phyloP scores from a whole-genome alignment of 805 yeast species.

The Lipomyces lipofer region DNA sequence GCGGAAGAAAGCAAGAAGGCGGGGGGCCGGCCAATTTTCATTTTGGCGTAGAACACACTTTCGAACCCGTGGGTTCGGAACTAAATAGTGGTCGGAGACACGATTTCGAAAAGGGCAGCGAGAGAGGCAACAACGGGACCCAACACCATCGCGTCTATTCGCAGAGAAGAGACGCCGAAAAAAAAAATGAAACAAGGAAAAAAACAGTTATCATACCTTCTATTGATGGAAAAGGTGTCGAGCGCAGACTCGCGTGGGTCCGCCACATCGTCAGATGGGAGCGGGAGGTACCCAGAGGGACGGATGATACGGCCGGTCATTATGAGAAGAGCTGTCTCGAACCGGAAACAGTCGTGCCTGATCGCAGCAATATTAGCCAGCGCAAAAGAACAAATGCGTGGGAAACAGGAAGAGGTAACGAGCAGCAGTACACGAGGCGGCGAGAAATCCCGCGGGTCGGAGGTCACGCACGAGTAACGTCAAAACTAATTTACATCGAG shows the following conservation, averaged over 20 bases:
- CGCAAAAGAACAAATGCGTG: too few species aligned
- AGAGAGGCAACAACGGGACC: neutral
- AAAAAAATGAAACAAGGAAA: neutral
- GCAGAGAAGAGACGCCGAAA: neutral
- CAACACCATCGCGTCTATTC: neutral
- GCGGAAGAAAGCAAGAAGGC: neutral
- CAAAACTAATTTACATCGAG: too few species aligned
- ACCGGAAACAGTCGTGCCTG: too few species aligned
- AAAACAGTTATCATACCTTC: conserved; percentile 5
- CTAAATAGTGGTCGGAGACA: neutral
- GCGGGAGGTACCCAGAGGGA: conserved; percentile 25
- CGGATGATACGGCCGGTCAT: conserved; percentile 29
- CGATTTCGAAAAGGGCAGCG: neutral
- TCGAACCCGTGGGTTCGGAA: neutral
- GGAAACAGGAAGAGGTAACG: too few species aligned
- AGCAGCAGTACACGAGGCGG: too few species aligned
- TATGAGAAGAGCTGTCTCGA: too few species aligned
- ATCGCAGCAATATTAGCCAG: too few species aligned
- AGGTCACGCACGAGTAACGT: too few species aligned
- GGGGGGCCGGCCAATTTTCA: neutral
- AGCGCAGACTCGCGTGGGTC: conserved; percentile 17
- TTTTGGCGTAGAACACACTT: neutral
- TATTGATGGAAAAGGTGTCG: conserved; percentile 16
- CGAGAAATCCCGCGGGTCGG: too few species aligned
- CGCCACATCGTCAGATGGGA: conserved; percentile 23